phyloP scores from a whole-genome alignment of 2,329 filamentous ascomycete species.

The Trichoderma sp. region DNA sequence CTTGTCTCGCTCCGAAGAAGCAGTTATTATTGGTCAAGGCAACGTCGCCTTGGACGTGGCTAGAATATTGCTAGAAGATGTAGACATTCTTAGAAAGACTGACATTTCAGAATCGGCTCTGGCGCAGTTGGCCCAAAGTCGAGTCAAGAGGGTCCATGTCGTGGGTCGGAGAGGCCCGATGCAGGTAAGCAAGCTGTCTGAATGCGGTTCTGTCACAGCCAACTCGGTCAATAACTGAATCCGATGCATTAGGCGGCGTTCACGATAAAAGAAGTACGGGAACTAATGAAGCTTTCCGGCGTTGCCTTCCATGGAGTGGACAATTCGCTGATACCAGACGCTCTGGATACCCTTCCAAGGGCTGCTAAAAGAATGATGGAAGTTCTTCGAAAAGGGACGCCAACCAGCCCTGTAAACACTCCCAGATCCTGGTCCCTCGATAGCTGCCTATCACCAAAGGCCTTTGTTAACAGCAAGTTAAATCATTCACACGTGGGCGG shows the following conservation, averaged over 20 bases:
- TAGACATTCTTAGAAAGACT: slow-evolving; percentile 75
- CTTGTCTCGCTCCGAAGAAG: slow-evolving; percentile 75
- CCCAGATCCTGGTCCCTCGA: slow-evolving; percentile 80
- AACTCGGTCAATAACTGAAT: not conserved
- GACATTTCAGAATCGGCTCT: slow-evolving; percentile 89
- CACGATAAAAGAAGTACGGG: slow-evolving; percentile 91
- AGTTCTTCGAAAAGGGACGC: slow-evolving; percentile 75
- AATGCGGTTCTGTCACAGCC: not conserved
- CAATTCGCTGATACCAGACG: slow-evolving; percentile 65
- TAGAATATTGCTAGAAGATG: slow-evolving; percentile 77
- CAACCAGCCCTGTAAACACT: slow-evolving; percentile 38
- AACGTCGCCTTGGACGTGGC: slow-evolving; percentile 96
- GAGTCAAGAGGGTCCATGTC: slow-evolving; percentile 78
- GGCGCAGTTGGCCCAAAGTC: slow-evolving; percentile 71
- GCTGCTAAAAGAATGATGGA: slow-evolving; percentile 78
- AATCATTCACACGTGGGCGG: slow-evolving; percentile 59
- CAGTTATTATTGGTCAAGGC: slow-evolving; percentile 88
- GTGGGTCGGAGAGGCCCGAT: slow-evolving; percentile 87
- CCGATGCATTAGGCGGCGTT: slow-evolving; percentile 71
- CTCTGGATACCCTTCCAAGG: slow-evolving; percentile 72
- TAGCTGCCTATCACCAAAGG: slow-evolving; percentile 78
- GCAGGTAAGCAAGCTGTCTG: slow-evolving; percentile 60
- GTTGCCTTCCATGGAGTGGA: slow-evolving; percentile 75
- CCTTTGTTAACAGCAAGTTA: slow-evolving; percentile 60
- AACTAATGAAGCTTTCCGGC: slow-evolving; percentile 76